Evolutionary conservation across 2,329 filamentous ascomycete species (phyloP).

Genomic region (Diaporthe vaccinii): DNA sequence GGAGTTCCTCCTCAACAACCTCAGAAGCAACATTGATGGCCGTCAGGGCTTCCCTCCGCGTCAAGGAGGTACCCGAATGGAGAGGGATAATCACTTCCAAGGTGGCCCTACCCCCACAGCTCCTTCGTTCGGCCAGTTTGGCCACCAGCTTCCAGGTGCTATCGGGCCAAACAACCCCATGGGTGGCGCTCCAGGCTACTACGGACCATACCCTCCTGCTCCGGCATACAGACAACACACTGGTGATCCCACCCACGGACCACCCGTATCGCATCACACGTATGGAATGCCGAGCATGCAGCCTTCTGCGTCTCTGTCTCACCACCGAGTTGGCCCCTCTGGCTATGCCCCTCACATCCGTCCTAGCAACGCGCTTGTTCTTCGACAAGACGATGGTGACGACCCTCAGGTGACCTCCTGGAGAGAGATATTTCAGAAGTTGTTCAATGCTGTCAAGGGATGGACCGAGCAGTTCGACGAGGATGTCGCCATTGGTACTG

Average conservation of each 20-base stretch:
- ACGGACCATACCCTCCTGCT: slow-evolving; percentile 24
- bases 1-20: slow-evolving; percentile 38
- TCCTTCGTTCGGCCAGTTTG: slow-evolving; percentile 21
- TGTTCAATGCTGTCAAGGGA: slow-evolving; percentile 40
- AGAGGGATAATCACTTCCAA: slow-evolving; percentile 20
- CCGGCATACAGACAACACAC: slow-evolving; percentile 23
- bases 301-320: not conserved
- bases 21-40: slow-evolving; percentile 29
- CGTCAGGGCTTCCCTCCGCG: not conserved
- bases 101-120: slow-evolving; percentile 9
- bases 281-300: slow-evolving; percentile 26
- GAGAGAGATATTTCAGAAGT: slow-evolving; percentile 36
- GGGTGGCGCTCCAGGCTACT: slow-evolving; percentile 21
- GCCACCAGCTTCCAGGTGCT: not conserved
- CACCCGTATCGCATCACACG: not conserved
- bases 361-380: slow-evolving; percentile 30
- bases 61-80: not conserved
- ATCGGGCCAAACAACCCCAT: slow-evolving; percentile 4
- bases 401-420: slow-evolving; percentile 35
- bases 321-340: not conserved
- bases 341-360: not conserved
- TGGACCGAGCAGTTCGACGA: slow-evolving; percentile 48
- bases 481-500: slow-evolving; percentile 41
- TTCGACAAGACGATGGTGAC: slow-evolving; percentile 36
- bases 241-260: slow-evolving; percentile 11